Evolutionary conservation across 2,329 filamentous ascomycete genomes (phyloP).

Genomic region (Colletotrichum higginsianum): DNA sequence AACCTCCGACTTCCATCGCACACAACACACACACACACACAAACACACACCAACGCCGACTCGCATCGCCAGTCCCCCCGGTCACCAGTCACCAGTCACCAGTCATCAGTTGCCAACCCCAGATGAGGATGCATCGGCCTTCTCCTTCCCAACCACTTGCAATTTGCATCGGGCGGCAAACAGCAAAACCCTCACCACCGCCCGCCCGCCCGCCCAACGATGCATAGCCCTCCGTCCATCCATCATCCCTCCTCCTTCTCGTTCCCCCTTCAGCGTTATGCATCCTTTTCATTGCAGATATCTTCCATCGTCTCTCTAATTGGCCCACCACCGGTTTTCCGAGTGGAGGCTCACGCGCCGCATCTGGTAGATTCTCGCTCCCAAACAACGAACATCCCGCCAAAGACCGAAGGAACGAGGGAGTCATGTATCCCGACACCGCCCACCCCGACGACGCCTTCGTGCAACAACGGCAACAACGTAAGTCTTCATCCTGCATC

Average conservation of each 20-base stretch:
- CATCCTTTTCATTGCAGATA: conserved; percentile 29
- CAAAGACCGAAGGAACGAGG: conserved; percentile 8
- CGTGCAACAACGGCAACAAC: conserved; percentile 31
- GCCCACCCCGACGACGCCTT: conserved; percentile 29
- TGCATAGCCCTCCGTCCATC: conserved; percentile 12
- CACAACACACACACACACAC: background rate
- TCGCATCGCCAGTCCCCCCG: background rate
- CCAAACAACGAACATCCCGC: conserved; percentile 1
- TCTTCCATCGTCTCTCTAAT: conserved; percentile 19
- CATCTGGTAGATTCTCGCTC: conserved; percentile 19
- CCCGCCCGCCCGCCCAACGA: conserved; percentile 28
- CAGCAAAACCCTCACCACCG: conserved; percentile 34
- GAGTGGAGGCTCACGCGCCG: conserved; percentile 35
- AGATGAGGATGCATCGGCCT: background rate
- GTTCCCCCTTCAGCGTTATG: conserved; percentile 21
- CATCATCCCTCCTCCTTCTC: no score
- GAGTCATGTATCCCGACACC: conserved; percentile 35
- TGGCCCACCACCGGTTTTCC: conserved; percentile 6
- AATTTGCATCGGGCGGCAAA: conserved; percentile 10
- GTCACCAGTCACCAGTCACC: no score
- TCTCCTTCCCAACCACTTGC: conserved; percentile 37
- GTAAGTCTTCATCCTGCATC: conserved; percentile 26
- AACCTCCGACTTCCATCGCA: conserved; percentile 28
- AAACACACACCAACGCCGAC: background rate
- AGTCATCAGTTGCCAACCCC: conserved; percentile 11